Base-by-base conservation (phyloP, 495 filamentous ascomycete species). In the Penicillium verhagenii region DNA sequence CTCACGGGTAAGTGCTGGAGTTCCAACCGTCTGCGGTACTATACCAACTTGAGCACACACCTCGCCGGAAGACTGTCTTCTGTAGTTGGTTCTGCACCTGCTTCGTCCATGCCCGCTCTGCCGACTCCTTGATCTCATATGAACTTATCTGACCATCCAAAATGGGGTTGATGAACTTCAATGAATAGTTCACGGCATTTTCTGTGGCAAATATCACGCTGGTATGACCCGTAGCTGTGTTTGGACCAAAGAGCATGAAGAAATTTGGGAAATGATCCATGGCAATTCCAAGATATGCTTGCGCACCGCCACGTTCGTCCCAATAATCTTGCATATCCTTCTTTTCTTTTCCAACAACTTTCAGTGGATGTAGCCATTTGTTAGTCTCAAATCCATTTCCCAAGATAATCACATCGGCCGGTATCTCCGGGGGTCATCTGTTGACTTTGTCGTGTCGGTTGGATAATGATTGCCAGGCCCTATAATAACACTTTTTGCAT, bases 261-360 rank as follows among this genome's bases (percentile, higher is more conserved):
- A 87, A 82, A 52, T 89, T 89, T 0, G 86, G 86, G 62, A 86
- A 89, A 0, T 78, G 76, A 52, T 86, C 81, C 68, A 89, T 74
- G 3, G 84, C 82, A 39, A 80, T 81, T 4, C 83, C 84, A 49
- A 81, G 77, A 63, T 89, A 89, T 5, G 84, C 81, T 53, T 84
- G 82, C 0, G 85, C 66, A 1, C 82, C 82, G 52, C 88, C 87
- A 64, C 77, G 69, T 64, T 77, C 71, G 0, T 79, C 70, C 78
- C 82, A 86, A 0, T 80, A 65, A 39, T 83, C 72, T 24, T 80
- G 65, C 23, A 88, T 66, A 29, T 72, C 65, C 47, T 72, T 73
- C 26, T 76, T 79, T 9, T 64, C 65, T 58, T 66, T 72, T 3
- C 85, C 84, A 25, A 64, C 66, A 28, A 71, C 64, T 10, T 60